Conservation (phyloP, 2,329 filamentous ascomycete species). For the Helminthosporium solani region DNA sequence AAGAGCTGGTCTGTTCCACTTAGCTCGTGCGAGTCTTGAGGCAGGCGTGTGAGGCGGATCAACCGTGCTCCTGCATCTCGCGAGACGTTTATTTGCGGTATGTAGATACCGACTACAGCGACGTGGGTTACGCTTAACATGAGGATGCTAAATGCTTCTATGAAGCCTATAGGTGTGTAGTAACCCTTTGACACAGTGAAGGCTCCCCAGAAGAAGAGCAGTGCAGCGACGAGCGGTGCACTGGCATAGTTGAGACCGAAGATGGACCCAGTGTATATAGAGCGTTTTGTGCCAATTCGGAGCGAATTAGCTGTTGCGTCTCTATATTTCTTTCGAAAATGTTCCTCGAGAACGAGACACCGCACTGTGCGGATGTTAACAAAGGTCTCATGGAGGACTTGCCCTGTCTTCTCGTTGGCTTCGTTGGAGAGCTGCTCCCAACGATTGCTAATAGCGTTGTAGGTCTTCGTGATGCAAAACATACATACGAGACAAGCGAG, state of each 20-base stretch:
- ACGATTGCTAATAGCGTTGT: conserved; percentile 63
- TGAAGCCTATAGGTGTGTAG: conserved; percentile 57
- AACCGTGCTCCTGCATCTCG: conserved; percentile 72
- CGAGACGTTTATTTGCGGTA: conserved; percentile 78
- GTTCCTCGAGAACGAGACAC: conserved; percentile 69
- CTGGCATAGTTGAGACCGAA: conserved; percentile 77
- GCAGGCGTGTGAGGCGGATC: conserved; percentile 66
- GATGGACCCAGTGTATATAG: conserved; percentile 66
- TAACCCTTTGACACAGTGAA: conserved; percentile 58
- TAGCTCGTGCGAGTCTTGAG: conserved; percentile 60
- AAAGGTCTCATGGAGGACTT: conserved; percentile 73
- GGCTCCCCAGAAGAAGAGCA: conserved; percentile 83
- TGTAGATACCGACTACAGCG: conserved; percentile 66
- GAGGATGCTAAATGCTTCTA: conserved; percentile 78
- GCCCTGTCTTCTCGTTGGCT: conserved; percentile 59
- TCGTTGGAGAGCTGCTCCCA: conserved; percentile 73
- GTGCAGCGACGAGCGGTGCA: conserved; percentile 69
- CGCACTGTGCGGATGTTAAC: conserved; percentile 77
- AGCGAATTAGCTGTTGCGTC: conserved; percentile 56
- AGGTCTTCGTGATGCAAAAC: conserved; percentile 64
- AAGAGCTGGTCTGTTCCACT: conserved; percentile 49
- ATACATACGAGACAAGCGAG: conserved; percentile 69
- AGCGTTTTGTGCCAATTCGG: conserved; percentile 64
- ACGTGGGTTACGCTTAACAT: conserved; percentile 80
- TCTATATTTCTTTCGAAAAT: conserved; percentile 67